Evolutionary conservation across 495 filamentous ascomycete species (phyloP).

Genomic region (Polyplosphaeria fusca): DNA sequence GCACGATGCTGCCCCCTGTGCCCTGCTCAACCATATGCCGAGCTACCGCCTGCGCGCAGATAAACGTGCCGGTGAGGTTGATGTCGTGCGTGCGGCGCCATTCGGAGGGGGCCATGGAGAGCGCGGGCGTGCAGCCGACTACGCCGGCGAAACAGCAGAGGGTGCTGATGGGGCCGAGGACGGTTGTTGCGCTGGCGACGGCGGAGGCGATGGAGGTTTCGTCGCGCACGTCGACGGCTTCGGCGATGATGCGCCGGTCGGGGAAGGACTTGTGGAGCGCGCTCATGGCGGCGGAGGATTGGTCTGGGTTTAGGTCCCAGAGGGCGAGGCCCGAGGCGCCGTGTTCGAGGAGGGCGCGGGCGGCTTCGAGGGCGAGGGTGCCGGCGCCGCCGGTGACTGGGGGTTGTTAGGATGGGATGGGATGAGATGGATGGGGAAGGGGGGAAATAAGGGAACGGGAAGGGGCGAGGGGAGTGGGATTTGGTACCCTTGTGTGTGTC

Average conservation of each 20-base stretch:
- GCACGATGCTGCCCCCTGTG: conserved; percentile 63
- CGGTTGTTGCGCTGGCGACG: conserved; percentile 41
- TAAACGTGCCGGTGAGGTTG: conserved; percentile 65
- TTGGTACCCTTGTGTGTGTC: conserved; percentile 1
- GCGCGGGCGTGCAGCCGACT: conserved; percentile 55
- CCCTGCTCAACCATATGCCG: conserved; percentile 43
- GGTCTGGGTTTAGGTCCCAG: conserved; percentile 56
- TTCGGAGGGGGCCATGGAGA: conserved; percentile 53
- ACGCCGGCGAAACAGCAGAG: conserved; percentile 68
- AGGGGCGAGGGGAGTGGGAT: background rate
- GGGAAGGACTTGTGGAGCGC: conserved; percentile 54
- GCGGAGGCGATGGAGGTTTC: conserved; percentile 39
- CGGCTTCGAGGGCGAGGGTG: conserved; percentile 58
- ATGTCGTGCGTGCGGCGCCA: conserved; percentile 63
- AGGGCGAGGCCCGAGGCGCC: conserved; percentile 59
- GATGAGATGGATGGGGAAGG: background rate
- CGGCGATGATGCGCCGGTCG: conserved; percentile 45
- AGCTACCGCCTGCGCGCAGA: conserved; percentile 65
- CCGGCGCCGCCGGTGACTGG: conserved; percentile 67
- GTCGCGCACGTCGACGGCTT: conserved; percentile 59
- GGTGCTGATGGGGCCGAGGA: conserved; percentile 55
- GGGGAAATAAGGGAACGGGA: background rate
- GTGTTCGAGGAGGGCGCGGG: conserved; percentile 68
- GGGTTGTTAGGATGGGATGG: background rate
- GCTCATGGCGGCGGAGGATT: conserved; percentile 44